These are phyloP conservation scores for Cercospora zeina DNA, from an alignment of 2,329 filamentous ascomycete genomes.

Conservation along the genomic window DNA sequence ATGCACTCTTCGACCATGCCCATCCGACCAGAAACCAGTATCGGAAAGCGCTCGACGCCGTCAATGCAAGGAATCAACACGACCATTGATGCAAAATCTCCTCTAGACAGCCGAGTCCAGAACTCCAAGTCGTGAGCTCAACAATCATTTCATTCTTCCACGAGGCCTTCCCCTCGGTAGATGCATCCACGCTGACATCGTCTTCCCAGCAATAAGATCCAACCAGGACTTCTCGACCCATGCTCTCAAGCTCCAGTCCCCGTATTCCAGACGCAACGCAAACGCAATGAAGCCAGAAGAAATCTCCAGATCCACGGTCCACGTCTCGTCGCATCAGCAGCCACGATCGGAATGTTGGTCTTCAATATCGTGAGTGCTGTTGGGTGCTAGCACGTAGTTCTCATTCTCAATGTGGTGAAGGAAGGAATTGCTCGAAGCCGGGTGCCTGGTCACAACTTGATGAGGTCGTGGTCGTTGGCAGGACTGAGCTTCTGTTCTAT, in stretches of 20 bases:
- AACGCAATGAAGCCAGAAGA: conserved; percentile 3
- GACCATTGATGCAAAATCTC: background rate
- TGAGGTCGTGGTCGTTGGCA: conserved; percentile 6
- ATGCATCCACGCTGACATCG: too few species aligned
- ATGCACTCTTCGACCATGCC: background rate
- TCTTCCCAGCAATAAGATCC: background rate
- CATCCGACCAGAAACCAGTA: background rate
- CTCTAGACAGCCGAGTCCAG: background rate
- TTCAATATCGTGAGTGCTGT: conserved; percentile 4
- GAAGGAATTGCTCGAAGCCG: background rate
- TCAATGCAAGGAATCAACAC: background rate
- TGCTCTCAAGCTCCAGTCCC: background rate
- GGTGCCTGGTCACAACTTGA: conserved; percentile 4
- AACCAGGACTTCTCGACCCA: background rate
- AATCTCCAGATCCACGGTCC: background rate
- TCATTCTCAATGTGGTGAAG: background rate
- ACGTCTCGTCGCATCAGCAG: conserved; percentile 2
- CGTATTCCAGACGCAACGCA: background rate
- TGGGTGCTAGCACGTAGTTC: background rate
- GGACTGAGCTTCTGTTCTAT: background rate
- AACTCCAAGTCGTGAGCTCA: background rate
- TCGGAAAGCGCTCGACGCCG: background rate
- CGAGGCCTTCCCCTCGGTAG: too few species aligned
- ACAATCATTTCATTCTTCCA: background rate
- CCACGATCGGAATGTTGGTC: background rate